Base-by-base conservation (phyloP, 2,329 filamentous ascomycete genomes). In the Dactylonectria macrodidyma region DNA sequence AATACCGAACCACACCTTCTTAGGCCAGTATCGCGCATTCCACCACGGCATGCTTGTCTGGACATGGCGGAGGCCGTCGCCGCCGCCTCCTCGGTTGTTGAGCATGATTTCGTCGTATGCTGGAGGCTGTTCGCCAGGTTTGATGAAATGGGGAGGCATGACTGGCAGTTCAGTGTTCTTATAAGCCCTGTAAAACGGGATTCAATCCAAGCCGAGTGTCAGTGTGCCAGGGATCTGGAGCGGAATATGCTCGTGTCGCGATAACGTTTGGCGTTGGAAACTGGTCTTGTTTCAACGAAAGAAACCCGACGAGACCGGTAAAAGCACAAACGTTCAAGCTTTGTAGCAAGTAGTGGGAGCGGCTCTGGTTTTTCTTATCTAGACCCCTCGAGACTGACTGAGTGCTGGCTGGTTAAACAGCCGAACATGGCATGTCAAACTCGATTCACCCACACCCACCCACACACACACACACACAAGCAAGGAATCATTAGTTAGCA, bases 1-100 rank as follows among this genome's bases (percentile, higher is more conserved):
- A 1, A 80, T 75, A 3, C 71, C 82, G 6, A 86, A 74, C 85
- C 86, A 90, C 11, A 80, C 82, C 65, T 83, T 85, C 75, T 85
- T 85, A 47, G 84, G 80, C 89, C 89, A 91, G 54, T 82, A 82
- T 57, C 81, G 81, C 0, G 85, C 84, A 68, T 89, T 82, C 77
- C 84, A 88, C 78, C 77, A 80, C 8, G 80, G 78, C 67, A 75
- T 77, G 33, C 68, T 73, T 6, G 78, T 67, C 16, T 73, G 71
- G 16, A 72, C 73, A 24, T 64, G 73, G 3, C 69, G 73, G 22
- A 74, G 26, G 64, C 67, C 68, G 54, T 72, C 65, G 30, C 70
- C 65, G 26, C 26, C 19, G 26, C 65, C 57, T 3, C 71, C 69
- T 33, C 66, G 60, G 2, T 71, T 63, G 41, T 68, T 52, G 19